Base-by-base conservation (phyloP, 2,329 filamentous ascomycete species). In the Phialophora expanda region DNA sequence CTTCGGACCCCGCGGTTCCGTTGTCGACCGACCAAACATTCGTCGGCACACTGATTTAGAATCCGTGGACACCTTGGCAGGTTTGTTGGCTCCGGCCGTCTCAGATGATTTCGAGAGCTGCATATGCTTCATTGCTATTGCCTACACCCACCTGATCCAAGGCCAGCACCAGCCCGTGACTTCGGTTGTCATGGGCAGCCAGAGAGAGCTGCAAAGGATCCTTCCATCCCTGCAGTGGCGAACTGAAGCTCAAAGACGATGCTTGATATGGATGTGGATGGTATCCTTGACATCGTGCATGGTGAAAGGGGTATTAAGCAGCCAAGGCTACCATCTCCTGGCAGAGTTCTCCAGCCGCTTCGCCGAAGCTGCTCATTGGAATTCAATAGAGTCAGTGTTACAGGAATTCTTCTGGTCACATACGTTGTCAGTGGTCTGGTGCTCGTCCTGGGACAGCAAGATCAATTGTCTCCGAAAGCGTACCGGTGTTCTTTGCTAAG, bases 321-420 rank as follows among this genome's bases (percentile, higher is more conserved):
- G 48, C 20, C 20, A 51, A 4, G 24, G 12, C 20, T 4, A 51
- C 20, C 48, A 1, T 26, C n/a, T 51, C 48, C 48, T 51, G 24
- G 48, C 4, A 51, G 20, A 24, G 9, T 51, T 51, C 6, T 12
- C 2, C 24, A 14, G 4, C 48, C 20, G 24, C 24, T 51, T 22
- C 24, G 48, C 12, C 20, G 17, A 51, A 51, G 48, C n/a, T 6
- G 48, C 48, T 12, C 48, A 51, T 20, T 56, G 54, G 54, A 22
- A 12, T 12, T 34, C 26, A 14, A 24, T 32, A 7, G 54, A 32
- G 32, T 20, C 26, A 3, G 32, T 34, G 32, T 30, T 56, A 14
- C 26, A 41, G 26, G 28, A 56, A 1, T 20, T 56, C 26, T 56
- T 56, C 26, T 56, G 54, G 54, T 14, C 54, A 56, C 11, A 34